phyloP scores from a whole-genome alignment of 179 eudicot species.

The Monotropa hypopitys region DNA sequence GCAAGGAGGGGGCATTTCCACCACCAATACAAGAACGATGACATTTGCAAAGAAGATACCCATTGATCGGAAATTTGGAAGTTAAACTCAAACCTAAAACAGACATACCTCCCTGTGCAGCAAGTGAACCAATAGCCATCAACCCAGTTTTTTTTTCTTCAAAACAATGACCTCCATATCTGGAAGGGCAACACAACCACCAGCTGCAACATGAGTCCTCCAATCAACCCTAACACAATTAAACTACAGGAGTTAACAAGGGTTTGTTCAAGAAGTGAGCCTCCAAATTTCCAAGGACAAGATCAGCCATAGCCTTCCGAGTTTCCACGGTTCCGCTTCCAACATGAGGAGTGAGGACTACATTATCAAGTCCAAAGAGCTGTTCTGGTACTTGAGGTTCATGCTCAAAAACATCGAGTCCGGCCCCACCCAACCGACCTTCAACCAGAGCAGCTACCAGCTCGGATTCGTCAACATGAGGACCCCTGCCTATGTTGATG shows the following conservation, averaged over 20 bases:
- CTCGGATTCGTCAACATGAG: constrained; percentile 67
- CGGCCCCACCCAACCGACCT: constrained; percentile 83
- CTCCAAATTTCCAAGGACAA: constrained; percentile 61
- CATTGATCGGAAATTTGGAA: too few species aligned
- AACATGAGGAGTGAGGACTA: constrained; percentile 68
- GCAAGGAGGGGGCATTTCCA: background rate
- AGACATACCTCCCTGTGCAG: background rate
- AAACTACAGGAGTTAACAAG: constrained; percentile 64
- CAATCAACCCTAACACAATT: constrained; percentile 8
- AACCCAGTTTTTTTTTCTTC: constrained; percentile 1
- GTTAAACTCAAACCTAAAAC: background rate
- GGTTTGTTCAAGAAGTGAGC: constrained; percentile 56
- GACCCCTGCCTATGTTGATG: constrained; percentile 77
- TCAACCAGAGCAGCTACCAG: constrained; percentile 66
- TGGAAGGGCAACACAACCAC: background rate
- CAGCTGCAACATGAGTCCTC: background rate
- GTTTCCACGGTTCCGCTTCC: constrained; percentile 79
- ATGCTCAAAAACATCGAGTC: constrained; percentile 72
- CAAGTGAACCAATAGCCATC: background rate
- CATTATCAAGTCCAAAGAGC: constrained; percentile 61
- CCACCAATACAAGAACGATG: background rate
- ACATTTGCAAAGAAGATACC: background rate
- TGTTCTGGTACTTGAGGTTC: constrained; percentile 73
- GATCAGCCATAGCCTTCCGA: constrained; percentile 72
- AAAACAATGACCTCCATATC: background rate